Percentiles rank a stretch among this genome's conserved stretches.
phyloP scores from a whole-genome alignment of 1,284 basidiomycete species.

The Moniliophthora roreri region DNA sequence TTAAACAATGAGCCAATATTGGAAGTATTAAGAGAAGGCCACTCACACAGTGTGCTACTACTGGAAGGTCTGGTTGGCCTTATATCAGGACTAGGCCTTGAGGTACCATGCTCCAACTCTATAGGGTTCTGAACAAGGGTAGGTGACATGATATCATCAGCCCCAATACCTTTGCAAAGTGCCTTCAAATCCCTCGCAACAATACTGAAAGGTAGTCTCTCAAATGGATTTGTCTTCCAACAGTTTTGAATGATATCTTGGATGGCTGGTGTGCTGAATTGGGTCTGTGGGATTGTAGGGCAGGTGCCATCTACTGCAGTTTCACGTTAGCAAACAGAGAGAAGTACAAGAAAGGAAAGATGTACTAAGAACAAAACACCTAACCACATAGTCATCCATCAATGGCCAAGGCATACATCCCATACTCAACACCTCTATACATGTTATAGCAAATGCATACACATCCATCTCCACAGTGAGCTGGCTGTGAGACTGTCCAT shows the following conservation, averaged over 20 bases:
- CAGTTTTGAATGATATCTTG: conserved; percentile 42
- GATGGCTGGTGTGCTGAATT: conserved; percentile 25
- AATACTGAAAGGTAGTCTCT: conserved; percentile 47
- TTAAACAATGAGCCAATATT: neutral
- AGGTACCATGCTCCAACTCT: conserved; percentile 20
- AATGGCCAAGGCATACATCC: conserved; percentile 62
- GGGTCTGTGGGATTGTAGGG: conserved; percentile 44
- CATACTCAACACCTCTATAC: conserved; percentile 67
- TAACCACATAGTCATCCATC: conserved; percentile 58
- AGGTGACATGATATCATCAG: conserved; percentile 18
- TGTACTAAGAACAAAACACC: conserved; percentile 54
- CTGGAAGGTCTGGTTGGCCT: conserved; percentile 27
- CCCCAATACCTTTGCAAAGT: conserved; percentile 29
- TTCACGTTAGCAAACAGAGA: neutral
- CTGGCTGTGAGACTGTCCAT: conserved; percentile 34
- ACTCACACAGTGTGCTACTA: conserved; percentile 9
- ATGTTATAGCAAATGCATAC: conserved; percentile 73
- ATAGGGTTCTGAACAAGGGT: conserved; percentile 23
- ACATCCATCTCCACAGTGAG: conserved; percentile 65
- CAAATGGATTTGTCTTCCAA: conserved; percentile 47
- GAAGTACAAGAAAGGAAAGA: conserved; percentile 1
- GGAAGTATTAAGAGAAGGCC: neutral
- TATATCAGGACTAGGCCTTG: conserved; percentile 32
- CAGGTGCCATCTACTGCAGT: conserved; percentile 54
- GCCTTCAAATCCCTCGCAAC: conserved; percentile 41